Conservation (phyloP, 805 yeast genomes). For the Candida golubevii region DNA sequence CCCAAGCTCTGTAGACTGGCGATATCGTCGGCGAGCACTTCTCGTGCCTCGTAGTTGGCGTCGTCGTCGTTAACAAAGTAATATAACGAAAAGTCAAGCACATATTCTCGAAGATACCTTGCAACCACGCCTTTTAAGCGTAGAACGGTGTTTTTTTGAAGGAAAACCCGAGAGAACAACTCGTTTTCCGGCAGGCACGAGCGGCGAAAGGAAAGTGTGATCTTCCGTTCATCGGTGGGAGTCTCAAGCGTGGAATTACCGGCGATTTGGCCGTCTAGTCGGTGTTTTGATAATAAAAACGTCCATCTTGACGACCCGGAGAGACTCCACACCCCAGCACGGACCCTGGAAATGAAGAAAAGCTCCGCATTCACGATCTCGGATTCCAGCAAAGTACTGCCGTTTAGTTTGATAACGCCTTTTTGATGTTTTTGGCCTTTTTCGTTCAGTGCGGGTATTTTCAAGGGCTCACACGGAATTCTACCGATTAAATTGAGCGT, state of each 20-base stretch:
- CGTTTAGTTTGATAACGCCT: slow-evolving; percentile 44
- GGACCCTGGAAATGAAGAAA: slow-evolving; percentile 54
- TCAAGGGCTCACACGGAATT: slow-evolving; percentile 19
- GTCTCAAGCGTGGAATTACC: neutral
- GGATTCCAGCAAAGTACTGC: slow-evolving; percentile 42
- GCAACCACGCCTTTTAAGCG: slow-evolving; percentile 33
- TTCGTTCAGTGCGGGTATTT: no score
- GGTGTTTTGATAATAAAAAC: slow-evolving; percentile 35
- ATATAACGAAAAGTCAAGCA: slow-evolving; percentile 23
- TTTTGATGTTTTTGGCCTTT: neutral
- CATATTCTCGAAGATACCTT: slow-evolving; percentile 13
- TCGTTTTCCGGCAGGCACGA: slow-evolving; percentile 1
- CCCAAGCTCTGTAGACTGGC: slow-evolving; percentile 24
- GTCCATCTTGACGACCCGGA: slow-evolving; percentile 38
- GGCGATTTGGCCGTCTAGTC: slow-evolving; percentile 8
- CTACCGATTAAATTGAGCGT: slow-evolving; percentile 45
- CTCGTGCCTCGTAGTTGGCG: slow-evolving; percentile 10
- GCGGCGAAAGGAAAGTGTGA: slow-evolving; percentile 3
- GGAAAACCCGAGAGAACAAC: slow-evolving; percentile 17
- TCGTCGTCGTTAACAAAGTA: slow-evolving; percentile 25
- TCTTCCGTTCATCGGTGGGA: slow-evolving; percentile 1
- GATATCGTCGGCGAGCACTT: slow-evolving; percentile 27
- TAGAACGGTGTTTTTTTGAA: slow-evolving; percentile 25
- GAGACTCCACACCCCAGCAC: slow-evolving; percentile 19
- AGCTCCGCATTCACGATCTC: slow-evolving; percentile 65